These are phyloP conservation scores for Arxiozyma bovina DNA, from an alignment of 1,139 yeast genomes.

Conservation along the genomic window DNA sequence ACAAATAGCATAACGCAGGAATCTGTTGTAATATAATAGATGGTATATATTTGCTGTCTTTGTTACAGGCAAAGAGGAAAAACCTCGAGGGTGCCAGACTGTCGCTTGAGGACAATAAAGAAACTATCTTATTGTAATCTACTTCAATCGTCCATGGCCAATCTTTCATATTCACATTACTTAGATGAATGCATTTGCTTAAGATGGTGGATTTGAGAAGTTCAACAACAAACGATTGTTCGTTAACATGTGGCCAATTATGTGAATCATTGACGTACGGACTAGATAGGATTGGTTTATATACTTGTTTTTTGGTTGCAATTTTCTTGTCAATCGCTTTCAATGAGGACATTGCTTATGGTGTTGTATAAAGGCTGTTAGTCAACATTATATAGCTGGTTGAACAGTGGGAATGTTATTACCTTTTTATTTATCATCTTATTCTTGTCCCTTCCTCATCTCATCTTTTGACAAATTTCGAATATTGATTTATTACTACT, in stretches of 20 bases:
- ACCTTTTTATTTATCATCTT: too few species aligned
- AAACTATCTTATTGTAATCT: constrained; percentile 21
- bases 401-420: too few species aligned
- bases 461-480: too few species aligned
- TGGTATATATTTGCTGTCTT: constrained; percentile 19
- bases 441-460: too few species aligned
- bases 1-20: constrained; percentile 21
- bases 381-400: too few species aligned
- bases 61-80: constrained; percentile 23
- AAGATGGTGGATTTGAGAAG: constrained; percentile 18
- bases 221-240: constrained; percentile 22
- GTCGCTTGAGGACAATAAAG: constrained; percentile 9
- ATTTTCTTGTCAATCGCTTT: constrained; percentile 19
- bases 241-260: constrained; percentile 26
- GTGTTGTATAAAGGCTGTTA: too few species aligned
- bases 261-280: constrained; percentile 26
- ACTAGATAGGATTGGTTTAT: constrained; percentile 26
- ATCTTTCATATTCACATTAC: constrained; percentile 3
- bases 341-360: constrained; percentile 6
- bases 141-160: constrained; percentile 17
- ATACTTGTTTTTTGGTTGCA: constrained; percentile 25
- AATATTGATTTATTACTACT: too few species aligned
- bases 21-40: constrained; percentile 23
- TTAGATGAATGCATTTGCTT: constrained; percentile 10
- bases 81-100: not conserved